Base-by-base conservation (phyloP, 768 basidiomycete genomes). In the Tulasnella sp. region DNA sequence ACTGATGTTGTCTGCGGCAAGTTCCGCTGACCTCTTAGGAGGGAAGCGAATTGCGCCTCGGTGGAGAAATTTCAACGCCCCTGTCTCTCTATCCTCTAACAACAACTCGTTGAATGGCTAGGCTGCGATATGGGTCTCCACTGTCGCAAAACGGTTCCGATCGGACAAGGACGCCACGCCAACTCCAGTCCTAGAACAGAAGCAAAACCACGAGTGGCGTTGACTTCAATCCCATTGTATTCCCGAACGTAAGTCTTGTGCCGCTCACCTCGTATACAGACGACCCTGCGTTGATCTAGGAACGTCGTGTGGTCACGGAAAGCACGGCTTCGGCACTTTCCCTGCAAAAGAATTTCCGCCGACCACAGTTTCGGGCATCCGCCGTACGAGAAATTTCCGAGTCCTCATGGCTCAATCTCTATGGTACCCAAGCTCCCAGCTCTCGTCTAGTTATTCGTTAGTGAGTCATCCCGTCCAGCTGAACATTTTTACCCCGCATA, bases 301-400 rank as follows among this genome's bases (percentile, higher is more conserved):
- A 68, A 68, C 62, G 27, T 9, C 12, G 62, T 9, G 48, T 52
- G 48, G 62, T 34, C 31, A 34, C n/a, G 62, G n/a, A 34, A n/a
- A n/a, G 34, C 62, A 31, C 62, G 62, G 27, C 62, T 31, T 68
- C 62, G 62, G 62, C 27, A 68, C 62, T 31, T 68, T 68, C 62
- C 62, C 62, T 68, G 62, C 62, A 68, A 6, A n/a, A 68, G 62
- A 68, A 68, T 68, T n/a, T 34, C 62, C 62, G 62, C 62, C 62
- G 27, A 68, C 62, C 62, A 31, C 62, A 68, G 2, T 68, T 68
- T 68, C 62, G 62, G 62, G 62, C 27, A 68, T 68, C 62, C 9
- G 62, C 34, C n/a, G n/a, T 14, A 68, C 62, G 62, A 34, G 34
- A 31, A 68, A 68, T 68, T 34, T 68, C 34, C 34, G 34, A 27